Percentiles rank a stretch among this genome's conserved stretches.
Conservation (phyloP, 148 eudicot species). For the Cornus kousa region DNA sequence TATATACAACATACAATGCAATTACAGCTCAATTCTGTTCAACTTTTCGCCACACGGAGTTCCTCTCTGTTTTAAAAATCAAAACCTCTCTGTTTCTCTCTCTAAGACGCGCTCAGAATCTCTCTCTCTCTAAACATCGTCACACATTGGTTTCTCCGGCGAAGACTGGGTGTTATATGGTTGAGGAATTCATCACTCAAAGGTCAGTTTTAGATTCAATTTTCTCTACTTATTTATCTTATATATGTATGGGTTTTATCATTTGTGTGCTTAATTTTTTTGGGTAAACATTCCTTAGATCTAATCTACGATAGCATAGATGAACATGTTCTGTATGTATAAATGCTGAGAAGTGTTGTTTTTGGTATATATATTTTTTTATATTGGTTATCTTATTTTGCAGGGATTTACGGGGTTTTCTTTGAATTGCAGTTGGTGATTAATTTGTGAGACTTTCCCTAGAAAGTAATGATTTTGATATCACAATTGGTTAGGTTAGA, state of each 20-base stretch:
- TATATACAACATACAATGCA: neutral
- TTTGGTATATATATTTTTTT: neutral
- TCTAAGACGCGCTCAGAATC: neutral
- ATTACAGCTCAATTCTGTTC: neutral
- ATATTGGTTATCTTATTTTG: constrained; percentile 3
- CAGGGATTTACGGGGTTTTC: constrained; percentile 13
- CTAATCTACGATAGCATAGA: neutral
- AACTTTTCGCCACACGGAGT: neutral
- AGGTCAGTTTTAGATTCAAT: constrained; percentile 2
- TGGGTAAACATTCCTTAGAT: neutral
- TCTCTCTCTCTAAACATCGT: neutral
- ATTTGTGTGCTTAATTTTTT: neutral
- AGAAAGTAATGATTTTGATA: neutral
- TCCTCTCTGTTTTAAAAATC: neutral
- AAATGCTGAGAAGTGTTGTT: neutral
- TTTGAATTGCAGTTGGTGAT: constrained; percentile 8
- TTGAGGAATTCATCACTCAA: neutral
- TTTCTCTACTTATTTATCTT: neutral
- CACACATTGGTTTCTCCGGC: constrained; percentile 3
- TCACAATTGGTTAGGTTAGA: neutral
- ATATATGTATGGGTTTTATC: neutral
- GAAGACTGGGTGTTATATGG: neutral
- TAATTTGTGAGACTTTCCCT: neutral
- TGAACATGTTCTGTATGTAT: neutral
- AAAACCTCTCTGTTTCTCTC: neutral